Percentiles rank a stretch among this genome's conserved stretches.
These are phyloP conservation scores for Mucor racemosus DNA, from an alignment of 371 early-diverging fungal genomes.

Conservation along the genomic window DNA sequence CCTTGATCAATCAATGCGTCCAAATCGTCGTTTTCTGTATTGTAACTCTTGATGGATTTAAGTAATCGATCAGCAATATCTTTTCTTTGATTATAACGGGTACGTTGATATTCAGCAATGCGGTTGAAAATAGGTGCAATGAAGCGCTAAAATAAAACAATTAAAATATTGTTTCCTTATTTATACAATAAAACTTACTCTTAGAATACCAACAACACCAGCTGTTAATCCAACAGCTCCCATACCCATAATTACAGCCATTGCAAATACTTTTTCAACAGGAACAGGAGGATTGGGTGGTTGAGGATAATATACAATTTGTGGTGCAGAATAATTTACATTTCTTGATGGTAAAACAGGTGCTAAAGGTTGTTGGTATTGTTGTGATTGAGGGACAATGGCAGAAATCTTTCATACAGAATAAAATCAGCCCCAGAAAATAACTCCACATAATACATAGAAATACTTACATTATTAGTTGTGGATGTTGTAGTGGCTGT, in stretches of 20 bases:
- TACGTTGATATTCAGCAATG: conserved; percentile 30
- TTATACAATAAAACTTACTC: conserved; percentile 30
- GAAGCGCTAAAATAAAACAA: conserved; percentile 15
- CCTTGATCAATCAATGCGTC: conserved; percentile 37
- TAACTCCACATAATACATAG: not conserved
- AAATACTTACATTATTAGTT: not conserved
- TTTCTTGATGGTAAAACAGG: conserved; percentile 24
- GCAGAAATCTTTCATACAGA: not conserved
- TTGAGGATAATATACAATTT: conserved; percentile 40
- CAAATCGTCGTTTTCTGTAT: conserved; percentile 30
- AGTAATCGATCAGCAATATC: conserved; percentile 20
- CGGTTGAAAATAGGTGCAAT: conserved; percentile 32
- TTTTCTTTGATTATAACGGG: conserved; percentile 28
- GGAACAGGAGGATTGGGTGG: conserved; percentile 42
- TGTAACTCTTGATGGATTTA: conserved; percentile 12
- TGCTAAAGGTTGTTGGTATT: conserved; percentile 12
- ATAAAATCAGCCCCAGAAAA: not conserved
- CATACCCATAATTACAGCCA: conserved; percentile 45
- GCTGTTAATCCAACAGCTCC: conserved; percentile 48
- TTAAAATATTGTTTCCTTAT: not conserved
- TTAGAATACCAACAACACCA: conserved; percentile 42
- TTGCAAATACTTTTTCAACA: conserved; percentile 37
- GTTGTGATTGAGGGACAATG: not conserved
- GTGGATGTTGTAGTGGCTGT: not conserved
- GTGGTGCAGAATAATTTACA: conserved; percentile 22